Evolutionary conservation across 192 early-diverging fungal genomes (phyloP).

Genomic region (Entomortierella parvispora): DNA sequence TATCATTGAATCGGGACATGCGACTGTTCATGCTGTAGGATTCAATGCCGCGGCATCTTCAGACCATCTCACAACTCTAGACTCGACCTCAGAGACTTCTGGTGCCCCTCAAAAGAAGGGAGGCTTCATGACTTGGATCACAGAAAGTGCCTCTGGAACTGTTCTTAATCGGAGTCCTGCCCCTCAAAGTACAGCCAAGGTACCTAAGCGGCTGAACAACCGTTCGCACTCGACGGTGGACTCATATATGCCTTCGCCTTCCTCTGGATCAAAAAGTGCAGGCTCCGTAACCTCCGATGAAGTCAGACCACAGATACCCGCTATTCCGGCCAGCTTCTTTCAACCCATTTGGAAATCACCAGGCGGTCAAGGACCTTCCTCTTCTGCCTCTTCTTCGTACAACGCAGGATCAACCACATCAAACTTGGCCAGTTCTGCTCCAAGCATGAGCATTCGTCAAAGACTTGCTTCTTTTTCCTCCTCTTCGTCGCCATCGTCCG

Average conservation of each 20-base stretch:
- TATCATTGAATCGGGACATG: constrained; percentile 35
- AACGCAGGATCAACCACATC: constrained; percentile 1
- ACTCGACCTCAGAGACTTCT: not conserved
- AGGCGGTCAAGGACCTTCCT: constrained; percentile 7
- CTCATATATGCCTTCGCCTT: constrained; percentile 7
- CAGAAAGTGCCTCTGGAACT: constrained; percentile 44
- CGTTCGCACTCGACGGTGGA: constrained; percentile 26
- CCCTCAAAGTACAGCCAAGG: constrained; percentile 35
- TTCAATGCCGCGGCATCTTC: constrained; percentile 18
- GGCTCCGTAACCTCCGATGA: constrained; percentile 17
- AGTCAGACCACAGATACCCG: constrained; percentile 40
- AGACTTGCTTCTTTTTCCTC: constrained; percentile 44
- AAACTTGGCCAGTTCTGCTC: constrained; percentile 27
- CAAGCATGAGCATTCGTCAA: constrained; percentile 38
- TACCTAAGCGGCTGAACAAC: constrained; percentile 36
- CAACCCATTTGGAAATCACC: constrained; percentile 44
- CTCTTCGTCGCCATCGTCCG: constrained; percentile 29
- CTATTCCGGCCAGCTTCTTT: constrained; percentile 49
- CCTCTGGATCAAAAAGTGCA: constrained; percentile 2
- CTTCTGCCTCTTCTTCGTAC: not conserved
- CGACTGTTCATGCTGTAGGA: not conserved
- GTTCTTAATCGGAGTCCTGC: constrained; percentile 41
- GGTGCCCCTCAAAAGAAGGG: constrained; percentile 15
- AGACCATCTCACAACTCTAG: constrained; percentile 12
- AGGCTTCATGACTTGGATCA: constrained; percentile 44